These are phyloP conservation scores for Neurospora crassa DNA, from an alignment of 2,329 filamentous ascomycete genomes.

Conservation along the genomic window DNA sequence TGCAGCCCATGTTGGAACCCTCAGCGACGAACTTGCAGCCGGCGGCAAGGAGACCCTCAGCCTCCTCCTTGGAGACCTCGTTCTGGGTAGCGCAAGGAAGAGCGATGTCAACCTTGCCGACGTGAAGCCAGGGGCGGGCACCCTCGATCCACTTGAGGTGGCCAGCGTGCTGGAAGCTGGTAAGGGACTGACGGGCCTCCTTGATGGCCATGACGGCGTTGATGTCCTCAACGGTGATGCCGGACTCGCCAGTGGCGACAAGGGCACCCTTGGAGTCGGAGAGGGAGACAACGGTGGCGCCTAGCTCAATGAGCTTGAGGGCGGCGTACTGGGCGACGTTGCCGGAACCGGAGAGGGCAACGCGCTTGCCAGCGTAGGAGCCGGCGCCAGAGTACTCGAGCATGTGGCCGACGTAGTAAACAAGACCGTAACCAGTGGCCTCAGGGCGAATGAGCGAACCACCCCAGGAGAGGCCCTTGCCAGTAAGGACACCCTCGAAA, in stretches of 20 bases:
- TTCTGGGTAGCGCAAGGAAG: conserved; percentile 95
- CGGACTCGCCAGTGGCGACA: conserved; percentile 59
- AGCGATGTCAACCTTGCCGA: conserved; percentile 80
- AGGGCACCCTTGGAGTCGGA: conserved; percentile 86
- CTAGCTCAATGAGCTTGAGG: conserved; percentile 92
- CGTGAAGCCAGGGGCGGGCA: conserved; percentile 83
- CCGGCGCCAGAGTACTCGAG: conserved; percentile 83
- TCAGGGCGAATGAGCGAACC: conserved; percentile 87
- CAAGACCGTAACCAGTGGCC: conserved; percentile 91
- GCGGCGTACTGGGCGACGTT: conserved; percentile 98
- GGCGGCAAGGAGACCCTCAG: conserved; percentile 64
- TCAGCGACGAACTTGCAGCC: conserved; percentile 85
- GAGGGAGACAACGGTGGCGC: conserved; percentile 82
- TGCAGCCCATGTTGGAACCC: conserved; percentile 98
- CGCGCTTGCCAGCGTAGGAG: conserved; percentile 80
- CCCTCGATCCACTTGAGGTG: conserved; percentile 79
- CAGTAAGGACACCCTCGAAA: conserved; percentile 94
- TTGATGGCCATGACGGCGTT: conserved; percentile 74
- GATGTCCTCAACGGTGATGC: conserved; percentile 73
- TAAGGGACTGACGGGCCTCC: conserved; percentile 74
- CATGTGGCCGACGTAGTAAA: conserved; percentile 97
- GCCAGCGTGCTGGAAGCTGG: conserved; percentile 52
- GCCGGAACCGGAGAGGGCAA: conserved; percentile 91
- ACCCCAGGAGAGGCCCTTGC: conserved; percentile 90
- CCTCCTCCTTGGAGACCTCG: conserved; percentile 89